A percentile compares a stretch with the other conserved stretches of the same genome.
These are phyloP conservation scores for Crotalaria pallida DNA, from an alignment of 306 rosid genomes.

Conservation along the genomic window DNA sequence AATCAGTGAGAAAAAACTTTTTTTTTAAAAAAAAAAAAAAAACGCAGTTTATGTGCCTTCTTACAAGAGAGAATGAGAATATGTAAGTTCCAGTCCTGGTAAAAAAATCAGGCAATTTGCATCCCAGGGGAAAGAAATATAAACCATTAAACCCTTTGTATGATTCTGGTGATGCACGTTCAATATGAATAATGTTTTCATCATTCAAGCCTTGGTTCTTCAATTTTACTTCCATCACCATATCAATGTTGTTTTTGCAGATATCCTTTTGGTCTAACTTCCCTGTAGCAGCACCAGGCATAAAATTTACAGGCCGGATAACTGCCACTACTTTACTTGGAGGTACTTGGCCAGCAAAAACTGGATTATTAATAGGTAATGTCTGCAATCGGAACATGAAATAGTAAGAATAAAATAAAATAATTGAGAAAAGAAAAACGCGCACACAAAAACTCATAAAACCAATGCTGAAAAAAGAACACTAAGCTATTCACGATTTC, in stretches of 20 bases:
- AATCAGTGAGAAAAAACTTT: neutral
- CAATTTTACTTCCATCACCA: slow-evolving; percentile 29
- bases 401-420: neutral
- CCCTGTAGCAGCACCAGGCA: neutral
- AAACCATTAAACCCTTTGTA: slow-evolving; percentile 32
- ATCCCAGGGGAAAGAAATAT: slow-evolving; percentile 29
- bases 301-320: slow-evolving; percentile 30
- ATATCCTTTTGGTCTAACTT: slow-evolving; percentile 34
- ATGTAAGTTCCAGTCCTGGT: slow-evolving; percentile 26
- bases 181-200: neutral
- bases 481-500: neutral
- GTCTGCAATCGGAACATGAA: slow-evolving; percentile 17
- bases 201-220: neutral
- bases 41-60: neutral
- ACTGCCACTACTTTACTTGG: slow-evolving; percentile 34
- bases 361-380: slow-evolving; percentile 13
- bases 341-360: slow-evolving; percentile 36
- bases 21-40: too few species aligned
- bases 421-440: neutral
- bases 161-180: slow-evolving; percentile 6
- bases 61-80: slow-evolving; percentile 43
- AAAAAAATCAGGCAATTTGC: slow-evolving; percentile 16
- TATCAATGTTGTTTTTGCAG: slow-evolving; percentile 18
- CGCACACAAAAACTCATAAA: neutral
- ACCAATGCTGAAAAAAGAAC: neutral